phyloP scores from a whole-genome alignment of 1,284 basidiomycete species.

The Phlebopus sp. region DNA sequence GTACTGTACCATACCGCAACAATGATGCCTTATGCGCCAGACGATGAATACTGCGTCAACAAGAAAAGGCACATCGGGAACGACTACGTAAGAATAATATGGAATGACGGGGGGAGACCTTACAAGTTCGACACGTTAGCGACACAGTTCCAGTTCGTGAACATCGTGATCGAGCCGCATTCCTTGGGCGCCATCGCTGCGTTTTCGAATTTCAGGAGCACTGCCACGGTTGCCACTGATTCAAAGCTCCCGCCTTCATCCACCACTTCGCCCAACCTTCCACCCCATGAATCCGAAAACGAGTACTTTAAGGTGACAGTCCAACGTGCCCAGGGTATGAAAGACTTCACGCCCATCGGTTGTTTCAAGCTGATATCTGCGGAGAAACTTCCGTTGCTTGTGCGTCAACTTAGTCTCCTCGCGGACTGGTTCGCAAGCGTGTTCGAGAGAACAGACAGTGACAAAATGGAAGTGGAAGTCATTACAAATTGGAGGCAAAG shows the following conservation, averaged over 20 bases:
- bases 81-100: slow-evolving; percentile 93
- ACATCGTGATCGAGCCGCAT: slow-evolving; percentile 95
- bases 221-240: slow-evolving; percentile 10
- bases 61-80: slow-evolving; percentile 96
- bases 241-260: slow-evolving; percentile 15
- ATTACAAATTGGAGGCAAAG: slow-evolving; percentile 88
- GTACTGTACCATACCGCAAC: slow-evolving; percentile 96
- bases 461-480: slow-evolving; percentile 72
- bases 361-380: slow-evolving; percentile 92
- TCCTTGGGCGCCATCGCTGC: slow-evolving; percentile 81
- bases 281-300: slow-evolving; percentile 59
- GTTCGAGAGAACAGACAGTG: slow-evolving; percentile 71
- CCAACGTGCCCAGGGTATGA: slow-evolving; percentile 83
- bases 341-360: slow-evolving; percentile 87
- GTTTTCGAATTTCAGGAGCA: slow-evolving; percentile 54
- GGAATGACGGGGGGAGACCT: slow-evolving; percentile 89
- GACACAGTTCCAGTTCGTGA: slow-evolving; percentile 96
- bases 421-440: slow-evolving; percentile 88
- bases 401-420: slow-evolving; percentile 82
- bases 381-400: slow-evolving; percentile 75
- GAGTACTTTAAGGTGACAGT: slow-evolving; percentile 92
- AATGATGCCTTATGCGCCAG: slow-evolving; percentile 85
- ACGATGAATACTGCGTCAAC: slow-evolving; percentile 68
- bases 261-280: slow-evolving; percentile 4
- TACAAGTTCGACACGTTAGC: slow-evolving; percentile 90